A percentile compares a stretch with the other conserved stretches of the same genome.
Evolutionary conservation across 352 stramenopile species (phyloP).

Genomic region (Plasmopara viticola): DNA sequence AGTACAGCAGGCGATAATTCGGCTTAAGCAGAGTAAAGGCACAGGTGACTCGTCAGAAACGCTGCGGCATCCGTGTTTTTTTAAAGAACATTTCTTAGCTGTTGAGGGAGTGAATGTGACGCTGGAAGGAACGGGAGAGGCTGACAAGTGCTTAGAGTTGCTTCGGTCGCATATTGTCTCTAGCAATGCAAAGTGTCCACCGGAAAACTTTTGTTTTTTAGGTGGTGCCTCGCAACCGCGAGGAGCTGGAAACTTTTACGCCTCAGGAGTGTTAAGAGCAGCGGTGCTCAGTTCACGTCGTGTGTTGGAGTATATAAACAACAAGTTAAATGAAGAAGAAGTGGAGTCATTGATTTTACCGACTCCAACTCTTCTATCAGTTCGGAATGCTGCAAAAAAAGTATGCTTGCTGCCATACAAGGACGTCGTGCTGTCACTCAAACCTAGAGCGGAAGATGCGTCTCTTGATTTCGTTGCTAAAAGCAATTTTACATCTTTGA

Average conservation of each 20-base stretch:
- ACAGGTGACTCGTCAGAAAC: neutral
- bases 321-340: constrained; percentile 6
- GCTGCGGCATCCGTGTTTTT: constrained; percentile 48
- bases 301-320: constrained; percentile 24
- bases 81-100: constrained; percentile 17
- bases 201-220: constrained; percentile 46
- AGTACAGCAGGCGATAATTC: constrained; percentile 24
- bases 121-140: constrained; percentile 34
- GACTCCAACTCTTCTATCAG: constrained; percentile 30
- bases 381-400: constrained; percentile 30
- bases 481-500: constrained; percentile 16
- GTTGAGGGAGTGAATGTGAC: constrained; percentile 20
- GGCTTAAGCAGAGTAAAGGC: constrained; percentile 21
- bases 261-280: constrained; percentile 29
- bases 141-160: constrained; percentile 36
- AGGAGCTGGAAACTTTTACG: constrained; percentile 41
- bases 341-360: constrained; percentile 35
- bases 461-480: constrained; percentile 3
- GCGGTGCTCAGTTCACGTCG: constrained; percentile 23
- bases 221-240: constrained; percentile 39
- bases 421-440: constrained; percentile 4
- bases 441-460: neutral
- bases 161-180: constrained; percentile 36
- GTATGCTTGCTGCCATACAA: constrained; percentile 33
- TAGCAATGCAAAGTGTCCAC: constrained; percentile 47